Evolutionary conservation across 352 stramenopile genomes (phyloP), one percentile per base, ranked within the genome.

Genomic region (Pythium biforme): DNA sequence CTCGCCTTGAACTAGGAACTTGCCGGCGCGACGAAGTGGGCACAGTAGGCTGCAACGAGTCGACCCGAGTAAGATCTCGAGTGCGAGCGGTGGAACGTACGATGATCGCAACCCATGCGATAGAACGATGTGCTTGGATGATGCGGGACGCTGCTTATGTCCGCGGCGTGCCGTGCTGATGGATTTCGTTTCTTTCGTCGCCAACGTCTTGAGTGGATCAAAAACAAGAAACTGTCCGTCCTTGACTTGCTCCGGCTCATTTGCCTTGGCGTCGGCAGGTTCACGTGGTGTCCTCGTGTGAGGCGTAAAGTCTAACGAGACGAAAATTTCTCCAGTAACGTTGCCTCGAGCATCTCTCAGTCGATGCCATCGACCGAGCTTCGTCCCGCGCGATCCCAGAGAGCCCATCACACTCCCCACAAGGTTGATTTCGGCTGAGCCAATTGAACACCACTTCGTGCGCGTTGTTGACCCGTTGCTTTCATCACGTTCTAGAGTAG

Each of bases 1-100:
- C 46, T 94, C 88, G 1, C 88, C 85, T 66, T 93, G 85, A 55
- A 96, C 91, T 23, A 96, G 72, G 52, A 96, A 96, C 47, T 95
- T 95, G 31, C 88, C 88, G 7, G 88, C 88, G 26, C 88, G 76
- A 37, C 88, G 88, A 8, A 96, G 64, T 9, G 88, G 88, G 23
- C 88, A 96, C 22, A 96, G 67, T 31, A 96, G 64, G 58, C 81
- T 94, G 64, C 84, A 88, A 23, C 78, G 74, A 3, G 63, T 83
- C 7, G 74, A 68, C 15, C 82, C 88, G 23, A 96, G 82, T 62
- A 93, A 63, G 1, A 96, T 83, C 75, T 96, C 88, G 26, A 96
- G 74, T 26, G 88, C 88, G 41, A 96, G 55, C 0, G 88, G 88
- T 1, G 88, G 88, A 26, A 96, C 84, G 56, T 96, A 96, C 50